Base-by-base conservation (phyloP, 495 filamentous ascomycete genomes). In the Talaromyces ruber region DNA sequence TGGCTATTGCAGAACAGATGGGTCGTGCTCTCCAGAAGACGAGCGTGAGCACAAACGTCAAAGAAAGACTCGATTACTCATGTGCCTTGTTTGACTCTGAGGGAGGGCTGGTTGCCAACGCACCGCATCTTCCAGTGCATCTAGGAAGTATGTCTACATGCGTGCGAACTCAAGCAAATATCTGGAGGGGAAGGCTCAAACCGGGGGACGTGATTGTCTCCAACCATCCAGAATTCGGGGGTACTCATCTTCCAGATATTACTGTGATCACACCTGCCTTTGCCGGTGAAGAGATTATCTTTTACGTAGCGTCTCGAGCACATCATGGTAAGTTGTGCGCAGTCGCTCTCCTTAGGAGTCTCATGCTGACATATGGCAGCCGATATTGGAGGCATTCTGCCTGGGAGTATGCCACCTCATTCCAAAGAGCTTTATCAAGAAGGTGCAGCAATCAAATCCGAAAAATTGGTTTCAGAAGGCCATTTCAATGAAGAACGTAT, bases 1-100 rank as follows among this genome's bases (percentile, higher is more conserved):
- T 96, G 92, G 90, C 91, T 24, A 95, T 96, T 66, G 92, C 92
- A 9, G 92, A 96, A 75, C 91, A 95, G 70, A 96, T 96, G 92
- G 92, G 92, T 0, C 78, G 89, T 63, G 89, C 91, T 6, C 77
- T 96, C 25, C 92, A 96, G 67, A 95, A 95, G 80, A 96, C 92
- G 0, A 92, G 88, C 66, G 92, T 96, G 59, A 92, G 88, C 67
- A 94, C 92, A 12, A 96, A 95, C 68, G 91, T 96, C 63, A 96
- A 96, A 68, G 92, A 96, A 70, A 84, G 92, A 2, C 82, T 96
- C 0, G 92, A 96, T 68, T 96, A 95, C 66, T 94, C 90, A 1
- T 96, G 92, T 67, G 92, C 91, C 28, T 83, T 96, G 11, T 96
- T 96, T 63, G 91, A 94, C 65, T 80, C 85, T 0, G 81, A 82